Evolutionary conservation across 2,329 filamentous ascomycete genomes (phyloP), one percentile per base, ranked within the genome.

Genomic region (Calonectria pteridis): DNA sequence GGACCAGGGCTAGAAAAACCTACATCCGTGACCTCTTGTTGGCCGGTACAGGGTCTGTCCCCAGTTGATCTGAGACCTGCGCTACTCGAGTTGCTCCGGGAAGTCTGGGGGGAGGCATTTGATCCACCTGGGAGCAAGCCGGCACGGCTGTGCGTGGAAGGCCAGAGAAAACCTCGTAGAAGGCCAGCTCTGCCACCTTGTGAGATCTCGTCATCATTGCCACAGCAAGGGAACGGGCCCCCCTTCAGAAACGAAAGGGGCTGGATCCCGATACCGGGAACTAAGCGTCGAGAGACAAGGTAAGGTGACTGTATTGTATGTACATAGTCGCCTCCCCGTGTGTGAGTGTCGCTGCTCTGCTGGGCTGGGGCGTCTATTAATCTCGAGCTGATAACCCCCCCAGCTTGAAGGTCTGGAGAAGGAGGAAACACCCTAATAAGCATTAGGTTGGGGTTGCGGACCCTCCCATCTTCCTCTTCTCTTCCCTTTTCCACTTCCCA

Each of bases 71-170:
- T 50, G 50, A 58, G 62, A 59, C 67, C 2, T 50, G 26, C 13
- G 51, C 31, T 46, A 46, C 35, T 63, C 46, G 40, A 23, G 40
- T 67, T 55, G 53, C 51, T 29, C 40, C 51, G 59, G 51, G 69
- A 50, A 53, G 31, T 40, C 37, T 66, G 50, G 49, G 29, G 55
- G 58, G 49, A 63, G 65, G 65, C 16, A 63, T 67, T 68, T 67
- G 71, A 69, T 72, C 71, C 58, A 72, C 71, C 40, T 35, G 71
- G 43, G 37, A 35, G 49, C 49, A 46, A 20, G 18, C 55, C 40
- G 51, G 58, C n/a, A 37, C 37, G 37, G 55, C 37, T 50, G 67
- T 26, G 58, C 46, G 58, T 50, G 55, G 65, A 72, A 72, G 58
- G 65, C 46, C 29, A 31, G 35, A 65, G 70, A 72, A 72, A 31